Percentiles rank a stretch among this genome's conserved stretches.
These are phyloP conservation scores for Mortierella hygrophila DNA, from an alignment of 192 early-diverging fungal genomes.

Conservation along the genomic window DNA sequence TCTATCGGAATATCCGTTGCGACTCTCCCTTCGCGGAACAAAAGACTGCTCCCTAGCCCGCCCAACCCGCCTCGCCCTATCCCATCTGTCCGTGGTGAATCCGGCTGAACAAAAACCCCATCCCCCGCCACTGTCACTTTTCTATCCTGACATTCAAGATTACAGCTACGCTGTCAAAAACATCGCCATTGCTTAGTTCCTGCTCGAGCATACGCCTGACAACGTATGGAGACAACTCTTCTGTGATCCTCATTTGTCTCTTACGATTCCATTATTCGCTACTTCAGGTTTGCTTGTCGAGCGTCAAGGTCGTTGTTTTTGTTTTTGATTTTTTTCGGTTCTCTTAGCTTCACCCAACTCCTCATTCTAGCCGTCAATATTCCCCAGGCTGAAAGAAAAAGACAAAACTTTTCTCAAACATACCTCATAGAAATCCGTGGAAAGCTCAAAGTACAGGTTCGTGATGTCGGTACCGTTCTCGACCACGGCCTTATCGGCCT, in stretches of 20 bases:
- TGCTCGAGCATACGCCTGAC: background rate
- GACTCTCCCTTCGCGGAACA: conserved; percentile 1
- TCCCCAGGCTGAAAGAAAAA: conserved; percentile 3
- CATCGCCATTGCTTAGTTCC: background rate
- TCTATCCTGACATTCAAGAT: background rate
- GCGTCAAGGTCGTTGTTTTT: background rate
- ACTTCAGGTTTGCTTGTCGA: background rate
- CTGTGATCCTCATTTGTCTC: conserved; percentile 14
- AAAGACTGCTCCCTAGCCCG: too few species aligned
- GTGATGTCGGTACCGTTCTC: conserved; percentile 35
- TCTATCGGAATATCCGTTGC: background rate
- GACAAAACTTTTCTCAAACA: background rate
- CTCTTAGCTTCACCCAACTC: background rate
- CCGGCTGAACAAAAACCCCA: background rate
- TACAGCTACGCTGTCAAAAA: background rate
- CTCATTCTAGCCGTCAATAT: background rate
- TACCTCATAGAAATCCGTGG: conserved; percentile 71
- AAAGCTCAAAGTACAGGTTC: conserved; percentile 73
- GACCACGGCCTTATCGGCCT: conserved; percentile 62
- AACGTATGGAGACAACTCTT: background rate
- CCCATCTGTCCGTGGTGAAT: background rate
- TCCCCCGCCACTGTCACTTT: background rate
- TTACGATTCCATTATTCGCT: background rate
- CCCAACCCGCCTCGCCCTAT: conserved; percentile 9
- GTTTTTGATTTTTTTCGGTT: background rate